Evolutionary conservation across 805 yeast genomes (phyloP).

Genomic region (Starmerella floricola): DNA sequence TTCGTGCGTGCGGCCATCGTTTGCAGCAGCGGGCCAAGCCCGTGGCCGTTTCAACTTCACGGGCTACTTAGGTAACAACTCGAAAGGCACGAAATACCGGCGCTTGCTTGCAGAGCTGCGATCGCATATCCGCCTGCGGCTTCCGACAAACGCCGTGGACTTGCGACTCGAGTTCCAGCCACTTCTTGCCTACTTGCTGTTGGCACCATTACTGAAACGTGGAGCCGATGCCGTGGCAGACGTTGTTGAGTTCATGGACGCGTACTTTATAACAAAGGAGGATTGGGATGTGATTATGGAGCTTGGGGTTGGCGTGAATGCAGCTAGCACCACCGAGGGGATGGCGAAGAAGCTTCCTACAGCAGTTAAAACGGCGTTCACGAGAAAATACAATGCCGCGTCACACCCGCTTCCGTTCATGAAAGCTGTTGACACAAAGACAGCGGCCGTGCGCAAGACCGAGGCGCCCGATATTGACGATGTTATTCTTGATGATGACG

Average conservation of each 20-base stretch:
- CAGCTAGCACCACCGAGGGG: slow-evolving; percentile 31
- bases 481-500: slow-evolving; percentile 47
- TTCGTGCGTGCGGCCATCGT: slow-evolving; percentile 71
- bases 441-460: slow-evolving; percentile 27
- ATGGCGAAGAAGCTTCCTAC: slow-evolving; percentile 57
- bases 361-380: slow-evolving; percentile 71
- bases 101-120: slow-evolving; percentile 78
- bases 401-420: slow-evolving; percentile 79
- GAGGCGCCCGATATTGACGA: slow-evolving; percentile 55
- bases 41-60: slow-evolving; percentile 67
- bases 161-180: slow-evolving; percentile 70
- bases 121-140: slow-evolving; percentile 69
- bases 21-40: slow-evolving; percentile 55
- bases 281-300: slow-evolving; percentile 89
- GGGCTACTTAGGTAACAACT: slow-evolving; percentile 79
- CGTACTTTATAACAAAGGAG: slow-evolving; percentile 73
- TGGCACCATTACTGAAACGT: slow-evolving; percentile 43
- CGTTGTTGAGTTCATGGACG: slow-evolving; percentile 65
- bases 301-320: slow-evolving; percentile 50
- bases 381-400: slow-evolving; percentile 63
- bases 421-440: slow-evolving; percentile 35
- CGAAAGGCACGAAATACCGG: slow-evolving; percentile 65
- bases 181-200: slow-evolving; percentile 42
- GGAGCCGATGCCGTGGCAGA: slow-evolving; percentile 55
- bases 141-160: slow-evolving; percentile 63